Evolutionary conservation across 441 rosid genomes (phyloP), one percentile per base, ranked within the genome.

Genomic region (Erodium trifolium): DNA sequence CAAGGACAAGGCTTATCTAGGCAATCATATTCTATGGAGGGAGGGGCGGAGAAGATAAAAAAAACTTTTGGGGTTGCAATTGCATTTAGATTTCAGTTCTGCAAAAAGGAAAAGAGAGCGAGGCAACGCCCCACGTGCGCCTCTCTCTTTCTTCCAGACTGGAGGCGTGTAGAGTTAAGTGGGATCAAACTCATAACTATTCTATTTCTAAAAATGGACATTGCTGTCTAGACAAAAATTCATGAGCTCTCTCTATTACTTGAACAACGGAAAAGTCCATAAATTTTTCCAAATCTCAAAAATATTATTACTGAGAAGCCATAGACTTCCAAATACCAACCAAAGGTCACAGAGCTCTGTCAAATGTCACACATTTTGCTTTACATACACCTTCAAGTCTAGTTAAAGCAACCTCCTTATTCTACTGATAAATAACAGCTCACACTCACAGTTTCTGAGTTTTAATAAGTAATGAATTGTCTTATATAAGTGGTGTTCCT

Each of bases 91-190:
- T 70, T 73, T 71, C 72, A 66, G 77, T 74, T 47, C 53, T 67
- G 72, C 49, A 63, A 71, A 75, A 49, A 62, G 80, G 71, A 77
- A 78, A 71, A 71, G 67, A 68, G 78, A 75, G 67, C 63, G 68
- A 69, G 76, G 82, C 82, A 81, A 62, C 12, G 71, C 39, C 62
- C 78, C 87, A 81, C 81, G 82, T 79, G 87, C 84, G 34, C 41
- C 74, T 71, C 74, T 76, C 59, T 67, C 68, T 43, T 23, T 39
- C 68, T 49, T 55, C 66, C 64, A 60, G 29, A 19, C 4, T 60
- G 9, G 23, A 17, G 31, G 63, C 17, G 63, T 18, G 63, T 60
- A 23, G 64, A 60, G 64, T 60, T 62, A 62, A 62, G 59, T 10
- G 65, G 37, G 65, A 62, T 59, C 69, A 53, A 63, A 63, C 72